These are phyloP conservation scores for Leucosporidium scottii DNA, from an alignment of 768 basidiomycete genomes.

Conservation along the genomic window DNA sequence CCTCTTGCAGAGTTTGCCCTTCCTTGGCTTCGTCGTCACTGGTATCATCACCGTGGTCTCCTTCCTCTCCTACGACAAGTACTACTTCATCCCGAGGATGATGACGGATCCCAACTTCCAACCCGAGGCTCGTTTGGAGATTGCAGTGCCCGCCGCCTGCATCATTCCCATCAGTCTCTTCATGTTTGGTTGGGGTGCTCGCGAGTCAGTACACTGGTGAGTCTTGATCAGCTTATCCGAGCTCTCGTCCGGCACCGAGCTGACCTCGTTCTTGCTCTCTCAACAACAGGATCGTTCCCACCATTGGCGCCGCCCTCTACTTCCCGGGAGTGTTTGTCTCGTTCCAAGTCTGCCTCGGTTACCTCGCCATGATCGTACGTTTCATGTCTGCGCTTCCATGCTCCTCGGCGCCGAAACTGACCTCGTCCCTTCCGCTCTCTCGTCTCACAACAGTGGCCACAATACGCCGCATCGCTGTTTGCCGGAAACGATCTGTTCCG, in stretches of 20 bases:
- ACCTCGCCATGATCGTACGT: background rate
- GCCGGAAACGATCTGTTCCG: slow-evolving; percentile 42
- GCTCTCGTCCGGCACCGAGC: too few species aligned
- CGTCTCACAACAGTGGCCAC: slow-evolving; percentile 38
- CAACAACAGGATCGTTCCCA: slow-evolving; percentile 17
- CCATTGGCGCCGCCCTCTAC: slow-evolving; percentile 23
- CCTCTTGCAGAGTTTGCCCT: too few species aligned
- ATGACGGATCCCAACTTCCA: background rate
- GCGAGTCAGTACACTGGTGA: slow-evolving; percentile 36
- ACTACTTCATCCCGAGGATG: slow-evolving; percentile 6
- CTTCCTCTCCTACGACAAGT: too few species aligned
- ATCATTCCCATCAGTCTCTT: slow-evolving; percentile 35
- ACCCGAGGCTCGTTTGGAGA: slow-evolving; percentile 23
- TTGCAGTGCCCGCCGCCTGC: slow-evolving; percentile 22
- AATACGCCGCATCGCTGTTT: slow-evolving; percentile 41
- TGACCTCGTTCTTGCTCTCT: slow-evolving; percentile 4
- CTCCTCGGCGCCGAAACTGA: background rate
- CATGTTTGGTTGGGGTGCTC: slow-evolving; percentile 40
- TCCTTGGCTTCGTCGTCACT: slow-evolving; percentile 37
- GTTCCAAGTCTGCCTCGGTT: slow-evolving; percentile 19
- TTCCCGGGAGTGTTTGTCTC: slow-evolving; percentile 20
- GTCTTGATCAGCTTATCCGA: slow-evolving; percentile 29
- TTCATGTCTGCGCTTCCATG: background rate
- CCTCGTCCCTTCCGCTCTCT: background rate
- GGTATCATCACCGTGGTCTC: slow-evolving; percentile 17